phyloP scores from a whole-genome alignment of 129 eudicot genomes.

The Saussurea involucrata region DNA sequence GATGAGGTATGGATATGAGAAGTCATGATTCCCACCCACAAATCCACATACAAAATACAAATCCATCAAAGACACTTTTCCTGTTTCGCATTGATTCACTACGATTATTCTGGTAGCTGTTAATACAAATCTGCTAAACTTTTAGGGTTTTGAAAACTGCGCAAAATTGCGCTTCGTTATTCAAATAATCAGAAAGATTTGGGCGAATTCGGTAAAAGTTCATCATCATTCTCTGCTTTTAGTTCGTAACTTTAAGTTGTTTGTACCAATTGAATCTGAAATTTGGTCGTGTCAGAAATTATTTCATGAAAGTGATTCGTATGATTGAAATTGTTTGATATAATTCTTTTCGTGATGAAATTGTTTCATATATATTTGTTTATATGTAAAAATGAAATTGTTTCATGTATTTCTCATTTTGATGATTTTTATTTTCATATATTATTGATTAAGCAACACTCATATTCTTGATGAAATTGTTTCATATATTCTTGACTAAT shows the following conservation, averaged over 20 bases:
- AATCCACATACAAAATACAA: not conserved
- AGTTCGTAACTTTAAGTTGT: not conserved
- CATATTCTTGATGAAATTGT: no score
- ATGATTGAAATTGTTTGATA: no score
- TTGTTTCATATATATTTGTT: no score
- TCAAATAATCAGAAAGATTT: not conserved
- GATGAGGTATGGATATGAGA: not conserved
- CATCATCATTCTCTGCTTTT: not conserved
- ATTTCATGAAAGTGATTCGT: no score
- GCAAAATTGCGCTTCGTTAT: not conserved
- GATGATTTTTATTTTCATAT: no score
- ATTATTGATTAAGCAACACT: no score
- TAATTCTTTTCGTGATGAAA: no score
- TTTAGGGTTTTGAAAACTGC: not conserved
- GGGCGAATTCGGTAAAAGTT: not conserved
- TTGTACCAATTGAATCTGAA: not conserved
- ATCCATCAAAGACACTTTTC: not conserved
- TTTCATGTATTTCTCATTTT: no score
- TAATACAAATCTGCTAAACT: not conserved
- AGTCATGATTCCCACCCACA: not conserved
- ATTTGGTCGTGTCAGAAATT: not conserved
- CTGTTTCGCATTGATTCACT: not conserved
- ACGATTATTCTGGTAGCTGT: not conserved
- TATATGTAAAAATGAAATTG: no score
- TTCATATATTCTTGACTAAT: no score